Base-by-base conservation (phyloP, 345 rosid genomes). In the Murraya paniculata region DNA sequence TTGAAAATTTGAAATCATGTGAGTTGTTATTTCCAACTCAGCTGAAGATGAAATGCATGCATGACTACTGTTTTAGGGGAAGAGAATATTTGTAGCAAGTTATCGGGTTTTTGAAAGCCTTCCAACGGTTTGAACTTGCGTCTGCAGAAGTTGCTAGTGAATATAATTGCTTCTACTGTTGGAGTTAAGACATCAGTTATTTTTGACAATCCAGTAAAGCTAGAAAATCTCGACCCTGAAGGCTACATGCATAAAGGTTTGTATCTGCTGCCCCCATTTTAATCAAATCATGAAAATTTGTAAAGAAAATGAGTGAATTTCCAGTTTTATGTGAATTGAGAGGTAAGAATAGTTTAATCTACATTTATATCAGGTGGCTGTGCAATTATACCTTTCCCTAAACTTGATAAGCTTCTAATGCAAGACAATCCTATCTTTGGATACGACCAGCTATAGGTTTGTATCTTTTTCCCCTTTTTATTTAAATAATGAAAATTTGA, bases 351-450 rank as follows among this genome's bases (percentile, higher is more conserved):
- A 4, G 8, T 36, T 36, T 6, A 9, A 38, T 38, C 41, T 38
- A 8, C 9, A 7, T 38, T 38, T 38, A 38, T 38, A 36, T 7
- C 39, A 6, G 39, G 39, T 36, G 39, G 39, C 39, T 36, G 6
- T 36, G 39, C 89, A 11, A 91, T 87, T 78, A 91, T 89, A 93
- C 84, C 89, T 36, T 84, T 87, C 65, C 80, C 91, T 0, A 91
- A 90, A 62, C 87, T 89, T 9, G 11, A 9, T 7, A 39, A 39
- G 45, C 45, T 39, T 8, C 45, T 39, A 2, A 8, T 39, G 11
- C 45, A 39, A 9, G 45, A 8, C 45, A 39, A 8, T 39, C 45
- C 45, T 39, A 1, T 38, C 41, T 38, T 38, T 7, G 41, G 41
- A 38, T 38, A 36, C 1, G 39, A 36, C 39, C 39, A 36, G 41